A percentile compares a stretch with the other conserved stretches of the same genome.
Evolutionary conservation across 768 basidiomycete genomes (phyloP).

Genomic region (Gelatoporia subvermispora): DNA sequence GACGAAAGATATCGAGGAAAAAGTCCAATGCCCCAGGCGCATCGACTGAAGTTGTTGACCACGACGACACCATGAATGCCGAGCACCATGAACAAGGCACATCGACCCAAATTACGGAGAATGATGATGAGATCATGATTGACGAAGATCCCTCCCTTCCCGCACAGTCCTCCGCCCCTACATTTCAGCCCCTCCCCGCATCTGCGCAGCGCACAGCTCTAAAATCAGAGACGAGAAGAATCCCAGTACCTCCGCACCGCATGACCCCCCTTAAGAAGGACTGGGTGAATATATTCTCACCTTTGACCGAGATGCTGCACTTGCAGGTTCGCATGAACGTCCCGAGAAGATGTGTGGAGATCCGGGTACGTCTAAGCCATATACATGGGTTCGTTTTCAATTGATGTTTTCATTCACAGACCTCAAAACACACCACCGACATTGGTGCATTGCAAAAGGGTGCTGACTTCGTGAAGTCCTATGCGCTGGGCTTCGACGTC

Average conservation of each 20-base stretch:
- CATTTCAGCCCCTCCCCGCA: constrained; percentile 66
- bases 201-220: constrained; percentile 49
- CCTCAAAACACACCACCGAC: constrained; percentile 92
- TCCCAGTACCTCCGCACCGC: constrained; percentile 92
- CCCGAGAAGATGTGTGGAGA: constrained; percentile 82
- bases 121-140: constrained; percentile 63
- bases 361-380: constrained; percentile 60
- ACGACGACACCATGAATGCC: neutral
- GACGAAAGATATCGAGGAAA: constrained; percentile 42
- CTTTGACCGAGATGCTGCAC: constrained; percentile 89
- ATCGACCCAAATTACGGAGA: constrained; percentile 17
- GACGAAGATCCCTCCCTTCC: constrained; percentile 41
- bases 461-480: constrained; percentile 95
- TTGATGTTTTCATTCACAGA: constrained; percentile 40
- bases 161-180: constrained; percentile 50
- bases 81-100: constrained; percentile 2
- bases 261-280: constrained; percentile 97
- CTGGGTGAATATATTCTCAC: constrained; percentile 93
- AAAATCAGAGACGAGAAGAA: constrained; percentile 82
- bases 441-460: constrained; percentile 93
- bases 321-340: constrained; percentile 98
- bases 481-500: constrained; percentile 85
- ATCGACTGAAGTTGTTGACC: constrained; percentile 9
- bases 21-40: constrained; percentile 13
- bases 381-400: neutral